Percentiles rank a stretch among this genome's conserved stretches.
Conservation (phyloP, 805 yeast species). For the Lachancea fermentati region DNA sequence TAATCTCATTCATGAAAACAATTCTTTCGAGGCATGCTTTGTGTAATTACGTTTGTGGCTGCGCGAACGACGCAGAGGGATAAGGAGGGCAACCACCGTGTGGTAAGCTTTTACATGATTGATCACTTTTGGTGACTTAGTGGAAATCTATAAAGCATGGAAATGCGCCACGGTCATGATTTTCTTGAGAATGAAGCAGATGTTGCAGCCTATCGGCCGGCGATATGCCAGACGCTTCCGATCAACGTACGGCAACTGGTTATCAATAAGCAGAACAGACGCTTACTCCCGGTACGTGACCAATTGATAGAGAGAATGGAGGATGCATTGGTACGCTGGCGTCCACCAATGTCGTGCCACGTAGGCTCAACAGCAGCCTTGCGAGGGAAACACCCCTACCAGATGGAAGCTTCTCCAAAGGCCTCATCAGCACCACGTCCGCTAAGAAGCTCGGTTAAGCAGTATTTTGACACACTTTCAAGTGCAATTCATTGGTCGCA, state of each 20-base stretch:
- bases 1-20: too few relatives aligned
- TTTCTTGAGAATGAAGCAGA: neutral
- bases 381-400: constrained; percentile 28
- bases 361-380: constrained; percentile 22
- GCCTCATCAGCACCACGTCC: neutral
- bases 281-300: constrained; percentile 14
- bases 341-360: constrained; percentile 22
- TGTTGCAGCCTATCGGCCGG: neutral
- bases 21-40: too few relatives aligned
- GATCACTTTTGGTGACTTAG: too few relatives aligned
- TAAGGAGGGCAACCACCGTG: too few relatives aligned
- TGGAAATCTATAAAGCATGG: neutral
- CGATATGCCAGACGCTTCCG: constrained; percentile 5
- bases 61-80: too few relatives aligned
- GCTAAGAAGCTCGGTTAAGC: constrained; percentile 4
- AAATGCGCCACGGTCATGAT: neutral
- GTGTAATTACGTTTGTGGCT: too few relatives aligned
- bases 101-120: too few relatives aligned
- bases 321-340: constrained; percentile 26
- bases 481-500: constrained; percentile 1
- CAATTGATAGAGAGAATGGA: constrained; percentile 24
- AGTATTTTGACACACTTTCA: constrained; percentile 4
- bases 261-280: constrained; percentile 21
- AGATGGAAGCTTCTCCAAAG: constrained; percentile 8
- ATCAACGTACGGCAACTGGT: constrained; percentile 23